Percentiles rank a stretch among this genome's conserved stretches.
phyloP scores from a whole-genome alignment of 1,284 basidiomycete genomes.

The Leccinum pseudoinsigne region DNA sequence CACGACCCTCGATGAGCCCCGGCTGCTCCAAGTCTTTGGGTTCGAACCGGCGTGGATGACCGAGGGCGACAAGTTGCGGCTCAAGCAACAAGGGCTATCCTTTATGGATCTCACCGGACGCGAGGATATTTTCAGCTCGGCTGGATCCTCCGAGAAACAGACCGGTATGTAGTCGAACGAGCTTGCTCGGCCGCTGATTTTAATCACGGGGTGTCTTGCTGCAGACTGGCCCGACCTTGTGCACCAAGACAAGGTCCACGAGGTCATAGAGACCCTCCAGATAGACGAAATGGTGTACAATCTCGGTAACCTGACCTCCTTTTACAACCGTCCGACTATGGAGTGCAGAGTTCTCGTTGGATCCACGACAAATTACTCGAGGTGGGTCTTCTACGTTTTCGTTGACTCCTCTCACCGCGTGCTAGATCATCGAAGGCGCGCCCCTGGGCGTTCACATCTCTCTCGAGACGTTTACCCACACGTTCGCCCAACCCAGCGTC shows the following conservation, averaged over 20 bases:
- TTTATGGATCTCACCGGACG: constrained; percentile 25
- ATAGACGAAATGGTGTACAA: constrained; percentile 14
- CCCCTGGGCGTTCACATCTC: constrained; percentile 17
- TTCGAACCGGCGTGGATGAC: constrained; percentile 21
- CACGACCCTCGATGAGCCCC: constrained; percentile 23
- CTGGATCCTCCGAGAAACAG: background rate
- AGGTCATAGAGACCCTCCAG: constrained; percentile 4
- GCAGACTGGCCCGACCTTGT: constrained; percentile 20
- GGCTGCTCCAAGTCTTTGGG: constrained; percentile 23
- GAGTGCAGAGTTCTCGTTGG: constrained; percentile 22
- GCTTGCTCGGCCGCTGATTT: no score
- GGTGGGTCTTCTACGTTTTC: constrained; percentile 1
- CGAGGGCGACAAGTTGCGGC: constrained; percentile 24
- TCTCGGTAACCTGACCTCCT: constrained; percentile 21
- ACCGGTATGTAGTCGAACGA: constrained; percentile 3
- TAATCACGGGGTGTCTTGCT: background rate
- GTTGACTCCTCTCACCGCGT: background rate
- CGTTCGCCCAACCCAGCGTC: constrained; percentile 61
- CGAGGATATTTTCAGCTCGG: constrained; percentile 1
- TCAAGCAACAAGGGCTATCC: constrained; percentile 14
- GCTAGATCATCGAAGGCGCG: constrained; percentile 16
- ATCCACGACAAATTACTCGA: constrained; percentile 19
- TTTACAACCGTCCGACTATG: constrained; percentile 20
- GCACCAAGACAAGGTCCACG: constrained; percentile 15
- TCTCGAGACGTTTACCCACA: constrained; percentile 44